Percentiles rank a stretch among this genome's conserved stretches.
These are phyloP conservation scores for Mycena chlorophos DNA, from an alignment of 768 basidiomycete species.

Conservation along the genomic window DNA sequence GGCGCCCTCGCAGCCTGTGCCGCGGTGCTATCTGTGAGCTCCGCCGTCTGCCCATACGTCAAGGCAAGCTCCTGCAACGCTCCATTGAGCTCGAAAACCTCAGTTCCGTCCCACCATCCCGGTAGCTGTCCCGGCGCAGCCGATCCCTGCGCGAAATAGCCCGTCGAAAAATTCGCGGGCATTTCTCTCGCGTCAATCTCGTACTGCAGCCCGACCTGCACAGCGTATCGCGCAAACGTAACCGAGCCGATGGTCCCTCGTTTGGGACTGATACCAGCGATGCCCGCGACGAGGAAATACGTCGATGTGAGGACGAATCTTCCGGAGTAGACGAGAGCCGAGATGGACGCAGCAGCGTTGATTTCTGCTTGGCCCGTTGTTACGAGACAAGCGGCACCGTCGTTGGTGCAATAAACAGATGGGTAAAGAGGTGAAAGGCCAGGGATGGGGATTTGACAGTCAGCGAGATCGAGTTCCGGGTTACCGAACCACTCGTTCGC, in stretches of 20 bases:
- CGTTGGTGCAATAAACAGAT: constrained; percentile 31
- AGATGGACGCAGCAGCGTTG: constrained; percentile 40
- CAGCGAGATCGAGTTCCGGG: constrained; percentile 30
- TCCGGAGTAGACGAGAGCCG: constrained; percentile 33
- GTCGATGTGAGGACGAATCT: constrained; percentile 39
- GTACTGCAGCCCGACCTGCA: constrained; percentile 40
- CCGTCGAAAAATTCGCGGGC: constrained; percentile 33
- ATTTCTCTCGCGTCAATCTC: constrained; percentile 45
- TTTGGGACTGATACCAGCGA: constrained; percentile 41
- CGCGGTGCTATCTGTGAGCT: constrained; percentile 33
- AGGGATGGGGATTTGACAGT: constrained; percentile 31
- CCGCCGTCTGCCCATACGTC: constrained; percentile 29
- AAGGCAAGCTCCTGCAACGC: constrained; percentile 35
- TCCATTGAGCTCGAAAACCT: constrained; percentile 48
- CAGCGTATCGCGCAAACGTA: constrained; percentile 38
- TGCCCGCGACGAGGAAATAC: constrained; percentile 45
- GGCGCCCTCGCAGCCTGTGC: constrained; percentile 33
- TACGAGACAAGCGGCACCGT: constrained; percentile 37
- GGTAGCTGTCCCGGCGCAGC: constrained; percentile 28
- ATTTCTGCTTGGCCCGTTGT: constrained; percentile 42
- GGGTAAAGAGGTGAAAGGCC: constrained; percentile 39
- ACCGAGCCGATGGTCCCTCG: constrained; percentile 39
- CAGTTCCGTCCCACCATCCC: constrained; percentile 39
- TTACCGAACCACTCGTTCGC: constrained; percentile 22
- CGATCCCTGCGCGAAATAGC: constrained; percentile 37